Conservation (phyloP, 805 yeast genomes). For the Metschnikowia matae region DNA sequence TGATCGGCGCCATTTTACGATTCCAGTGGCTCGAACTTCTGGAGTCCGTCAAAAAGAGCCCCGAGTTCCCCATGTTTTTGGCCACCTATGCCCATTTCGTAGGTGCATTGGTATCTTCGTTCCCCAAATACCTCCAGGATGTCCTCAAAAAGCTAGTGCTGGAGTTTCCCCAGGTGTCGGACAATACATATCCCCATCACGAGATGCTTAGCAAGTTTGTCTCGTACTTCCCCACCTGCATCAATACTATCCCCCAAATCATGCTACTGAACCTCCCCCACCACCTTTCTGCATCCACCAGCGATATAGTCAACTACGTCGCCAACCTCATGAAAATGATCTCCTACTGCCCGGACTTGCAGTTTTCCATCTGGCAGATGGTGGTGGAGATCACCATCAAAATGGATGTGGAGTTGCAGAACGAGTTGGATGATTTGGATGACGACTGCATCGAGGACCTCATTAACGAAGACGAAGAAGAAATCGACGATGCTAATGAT, state of each 20-base stretch:
- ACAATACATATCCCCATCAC: slow-evolving; percentile 44
- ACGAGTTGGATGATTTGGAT: slow-evolving; percentile 79
- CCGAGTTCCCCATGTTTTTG: slow-evolving; percentile 32
- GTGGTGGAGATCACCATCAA: slow-evolving; percentile 77
- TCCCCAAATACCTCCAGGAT: slow-evolving; percentile 87
- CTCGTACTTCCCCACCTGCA: slow-evolving; percentile 76
- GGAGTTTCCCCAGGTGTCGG: slow-evolving; percentile 44
- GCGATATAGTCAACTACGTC: slow-evolving; percentile 57
- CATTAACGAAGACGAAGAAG: slow-evolving; percentile 45
- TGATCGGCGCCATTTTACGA: slow-evolving; percentile 60
- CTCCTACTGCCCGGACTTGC: slow-evolving; percentile 72
- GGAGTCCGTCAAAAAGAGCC: slow-evolving; percentile 12
- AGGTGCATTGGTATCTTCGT: slow-evolving; percentile 72
- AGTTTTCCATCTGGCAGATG: slow-evolving; percentile 72
- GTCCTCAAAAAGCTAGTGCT: slow-evolving; percentile 66
- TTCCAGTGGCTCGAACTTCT: slow-evolving; percentile 59
- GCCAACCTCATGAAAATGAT: slow-evolving; percentile 56
- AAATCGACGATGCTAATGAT: slow-evolving; percentile 24
- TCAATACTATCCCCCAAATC: slow-evolving; percentile 56
- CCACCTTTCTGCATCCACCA: slow-evolving; percentile 55
- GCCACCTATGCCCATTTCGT: slow-evolving; percentile 66
- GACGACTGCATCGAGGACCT: slow-evolving; percentile 58
- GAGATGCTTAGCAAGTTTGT: slow-evolving; percentile 59
- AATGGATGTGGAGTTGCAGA: slow-evolving; percentile 88
- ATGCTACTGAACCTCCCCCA: slow-evolving; percentile 71